Conservation (phyloP, 768 basidiomycete species). For the Melanogaster broomeanus region DNA sequence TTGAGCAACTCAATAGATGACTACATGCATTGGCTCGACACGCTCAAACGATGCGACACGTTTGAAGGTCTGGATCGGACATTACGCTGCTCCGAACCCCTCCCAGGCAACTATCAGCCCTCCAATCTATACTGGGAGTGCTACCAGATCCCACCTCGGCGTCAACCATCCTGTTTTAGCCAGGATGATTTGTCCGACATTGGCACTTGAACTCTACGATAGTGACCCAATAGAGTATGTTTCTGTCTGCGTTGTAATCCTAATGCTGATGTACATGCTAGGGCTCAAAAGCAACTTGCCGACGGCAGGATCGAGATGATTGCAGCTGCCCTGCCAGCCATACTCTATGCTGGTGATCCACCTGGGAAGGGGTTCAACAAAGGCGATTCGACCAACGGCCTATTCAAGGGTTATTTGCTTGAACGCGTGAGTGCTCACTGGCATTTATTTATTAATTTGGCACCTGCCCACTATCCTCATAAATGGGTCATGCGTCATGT, state of each 20-base stretch:
- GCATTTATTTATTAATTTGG: too few species aligned
- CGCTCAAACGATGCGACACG: not conserved
- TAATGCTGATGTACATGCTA: too few species aligned
- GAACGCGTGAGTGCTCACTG: not conserved
- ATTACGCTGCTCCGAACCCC: conserved; percentile 1
- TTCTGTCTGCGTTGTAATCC: too few species aligned
- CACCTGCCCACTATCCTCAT: too few species aligned
- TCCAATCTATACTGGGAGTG: not conserved
- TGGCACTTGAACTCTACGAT: not conserved
- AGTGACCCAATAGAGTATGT: not conserved
- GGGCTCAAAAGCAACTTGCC: too few species aligned
- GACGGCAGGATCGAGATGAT: too few species aligned
- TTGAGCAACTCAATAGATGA: not conserved
- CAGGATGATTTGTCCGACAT: not conserved
- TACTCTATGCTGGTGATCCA: too few species aligned
- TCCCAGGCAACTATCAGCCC: not conserved
- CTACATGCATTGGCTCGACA: not conserved
- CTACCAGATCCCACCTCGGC: not conserved
- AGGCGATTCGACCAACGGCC: not conserved
- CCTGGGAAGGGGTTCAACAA: too few species aligned
- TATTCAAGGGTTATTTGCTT: not conserved
- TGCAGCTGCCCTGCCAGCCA: too few species aligned
- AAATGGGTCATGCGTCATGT: conserved; percentile 3
- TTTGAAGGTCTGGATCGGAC: not conserved
- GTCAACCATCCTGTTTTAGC: conserved; percentile 1